Evolutionary conservation across 495 filamentous ascomycete genomes (phyloP).

Genomic region (Talaromyces wortmannii): DNA sequence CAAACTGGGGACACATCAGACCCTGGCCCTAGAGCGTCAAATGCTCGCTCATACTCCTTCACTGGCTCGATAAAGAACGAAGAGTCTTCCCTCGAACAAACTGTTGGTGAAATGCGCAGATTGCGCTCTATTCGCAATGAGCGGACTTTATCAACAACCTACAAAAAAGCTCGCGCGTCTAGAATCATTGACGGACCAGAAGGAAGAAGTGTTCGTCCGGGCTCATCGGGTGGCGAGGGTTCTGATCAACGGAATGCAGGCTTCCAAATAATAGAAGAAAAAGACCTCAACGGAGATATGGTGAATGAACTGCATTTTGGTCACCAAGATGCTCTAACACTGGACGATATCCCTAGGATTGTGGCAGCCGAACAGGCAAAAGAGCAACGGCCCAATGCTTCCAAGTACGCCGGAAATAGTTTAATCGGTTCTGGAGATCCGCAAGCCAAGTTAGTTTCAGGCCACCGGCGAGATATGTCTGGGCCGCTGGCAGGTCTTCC

Average conservation of each 20-base stretch:
- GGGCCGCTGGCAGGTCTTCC: constrained; percentile 43
- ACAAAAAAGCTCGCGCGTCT: constrained; percentile 83
- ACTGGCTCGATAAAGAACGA: constrained; percentile 52
- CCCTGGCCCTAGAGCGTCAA: constrained; percentile 43
- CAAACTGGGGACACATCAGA: constrained; percentile 35
- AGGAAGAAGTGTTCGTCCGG: constrained; percentile 66
- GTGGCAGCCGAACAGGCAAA: constrained; percentile 92
- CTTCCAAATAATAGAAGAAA: constrained; percentile 84
- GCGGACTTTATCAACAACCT: constrained; percentile 83
- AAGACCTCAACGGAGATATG: constrained; percentile 65
- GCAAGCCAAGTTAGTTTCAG: constrained; percentile 62
- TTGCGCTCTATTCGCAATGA: constrained; percentile 90
- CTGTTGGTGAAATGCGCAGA: constrained; percentile 88
- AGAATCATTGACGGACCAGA: constrained; percentile 90
- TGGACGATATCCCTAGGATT: constrained; percentile 97
- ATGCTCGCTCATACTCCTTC: constrained; percentile 68
- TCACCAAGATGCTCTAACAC: constrained; percentile 81
- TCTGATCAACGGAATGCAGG: constrained; percentile 48
- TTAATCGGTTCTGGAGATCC: constrained; percentile 55
- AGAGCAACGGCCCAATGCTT: constrained; percentile 83
- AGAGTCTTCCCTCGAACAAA: constrained; percentile 82
- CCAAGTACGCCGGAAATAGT: constrained; percentile 66
- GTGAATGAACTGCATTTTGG: constrained; percentile 74
- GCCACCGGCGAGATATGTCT: constrained; percentile 74
- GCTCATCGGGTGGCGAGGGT: constrained; percentile 66